Conservation (phyloP, 805 yeast genomes). For the Lipomyces starkeyi region DNA sequence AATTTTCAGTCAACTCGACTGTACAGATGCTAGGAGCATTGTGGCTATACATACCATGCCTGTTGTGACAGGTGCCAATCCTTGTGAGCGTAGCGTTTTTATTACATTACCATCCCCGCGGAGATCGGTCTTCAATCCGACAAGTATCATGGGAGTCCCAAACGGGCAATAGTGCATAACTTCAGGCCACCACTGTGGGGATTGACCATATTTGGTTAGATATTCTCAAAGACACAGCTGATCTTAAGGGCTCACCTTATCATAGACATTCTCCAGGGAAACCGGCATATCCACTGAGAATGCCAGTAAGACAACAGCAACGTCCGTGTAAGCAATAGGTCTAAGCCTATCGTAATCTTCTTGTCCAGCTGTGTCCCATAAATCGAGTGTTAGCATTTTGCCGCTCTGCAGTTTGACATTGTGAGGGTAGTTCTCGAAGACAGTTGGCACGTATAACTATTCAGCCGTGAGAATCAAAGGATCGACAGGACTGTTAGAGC, state of each 20-base stretch:
- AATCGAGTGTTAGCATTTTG: constrained; percentile 66
- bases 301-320: constrained; percentile 74
- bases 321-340: constrained; percentile 80
- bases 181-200: constrained; percentile 76
- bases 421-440: constrained; percentile 78
- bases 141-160: constrained; percentile 73
- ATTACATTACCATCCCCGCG: constrained; percentile 40
- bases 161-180: constrained; percentile 77
- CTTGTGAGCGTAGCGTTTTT: constrained; percentile 40
- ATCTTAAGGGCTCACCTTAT: constrained; percentile 43
- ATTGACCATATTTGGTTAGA: neutral
- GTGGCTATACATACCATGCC: neutral
- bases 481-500: neutral
- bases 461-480: neutral
- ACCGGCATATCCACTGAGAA: constrained; percentile 68
- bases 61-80: constrained; percentile 40
- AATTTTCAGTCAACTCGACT: constrained; percentile 38
- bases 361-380: constrained; percentile 93
- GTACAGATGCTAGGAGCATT: neutral
- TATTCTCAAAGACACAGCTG: neutral
- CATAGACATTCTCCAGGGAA: constrained; percentile 73
- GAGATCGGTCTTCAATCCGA: constrained; percentile 83
- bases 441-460: constrained; percentile 73
- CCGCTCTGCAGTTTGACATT: constrained; percentile 56
- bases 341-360: constrained; percentile 83